Conservation (phyloP, 768 basidiomycete species). For the Gelatoporia subvermispora region DNA sequence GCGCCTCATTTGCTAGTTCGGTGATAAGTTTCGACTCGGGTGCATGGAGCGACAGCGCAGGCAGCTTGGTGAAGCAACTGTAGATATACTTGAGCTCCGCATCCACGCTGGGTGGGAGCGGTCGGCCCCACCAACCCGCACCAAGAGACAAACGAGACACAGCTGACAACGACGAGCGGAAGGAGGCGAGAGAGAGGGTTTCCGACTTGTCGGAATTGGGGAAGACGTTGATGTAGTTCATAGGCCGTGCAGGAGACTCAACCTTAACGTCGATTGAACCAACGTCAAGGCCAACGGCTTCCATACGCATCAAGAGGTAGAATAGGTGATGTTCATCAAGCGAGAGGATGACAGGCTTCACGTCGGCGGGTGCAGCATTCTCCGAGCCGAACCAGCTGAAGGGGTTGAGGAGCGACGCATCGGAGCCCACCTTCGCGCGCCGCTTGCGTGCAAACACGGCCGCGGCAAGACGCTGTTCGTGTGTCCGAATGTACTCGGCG, state of each 20-base stretch:
- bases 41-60: slow-evolving; percentile 64
- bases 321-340: slow-evolving; percentile 82
- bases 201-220: slow-evolving; percentile 60
- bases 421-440: slow-evolving; percentile 21
- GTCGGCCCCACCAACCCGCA: slow-evolving; percentile 64
- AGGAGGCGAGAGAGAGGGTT: slow-evolving; percentile 65
- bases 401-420: slow-evolving; percentile 49
- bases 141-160: slow-evolving; percentile 76
- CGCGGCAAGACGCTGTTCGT: slow-evolving; percentile 72
- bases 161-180: slow-evolving; percentile 71
- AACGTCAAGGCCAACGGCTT: slow-evolving; percentile 71
- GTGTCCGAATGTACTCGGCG: slow-evolving; percentile 64
- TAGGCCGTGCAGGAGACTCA: slow-evolving; percentile 69
- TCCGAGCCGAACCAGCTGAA: slow-evolving; percentile 51
- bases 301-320: slow-evolving; percentile 83
- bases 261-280: slow-evolving; percentile 78
- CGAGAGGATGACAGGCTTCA: slow-evolving; percentile 61
- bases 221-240: slow-evolving; percentile 65
- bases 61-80: slow-evolving; percentile 87
- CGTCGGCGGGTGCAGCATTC: slow-evolving; percentile 27
- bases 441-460: slow-evolving; percentile 48
- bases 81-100: slow-evolving; percentile 80
- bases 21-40: slow-evolving; percentile 61
- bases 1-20: slow-evolving; percentile 65
- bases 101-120: slow-evolving; percentile 57